Conservation (phyloP, 139 green algal genomes). For the Chlorella sp. region DNA sequence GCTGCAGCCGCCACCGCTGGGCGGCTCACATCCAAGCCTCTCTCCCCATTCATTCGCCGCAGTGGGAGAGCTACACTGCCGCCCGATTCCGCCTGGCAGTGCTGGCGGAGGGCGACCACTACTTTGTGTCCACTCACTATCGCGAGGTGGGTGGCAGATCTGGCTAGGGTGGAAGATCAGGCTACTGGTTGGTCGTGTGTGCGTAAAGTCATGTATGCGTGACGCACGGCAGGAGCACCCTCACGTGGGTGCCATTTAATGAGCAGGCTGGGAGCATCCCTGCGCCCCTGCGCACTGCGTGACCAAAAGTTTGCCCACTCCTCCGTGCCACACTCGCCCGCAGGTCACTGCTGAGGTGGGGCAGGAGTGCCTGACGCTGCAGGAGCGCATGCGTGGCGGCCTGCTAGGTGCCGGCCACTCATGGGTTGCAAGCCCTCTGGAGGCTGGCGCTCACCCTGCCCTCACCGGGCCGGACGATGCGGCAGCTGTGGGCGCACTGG, state of each 20-base stretch:
- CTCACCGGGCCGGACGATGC: too few relatives aligned
- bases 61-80: constrained; percentile 43
- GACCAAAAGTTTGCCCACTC: too few relatives aligned
- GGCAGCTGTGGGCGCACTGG: too few relatives aligned
- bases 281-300: too few relatives aligned
- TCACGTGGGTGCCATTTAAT: too few relatives aligned
- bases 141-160: constrained; percentile 9
- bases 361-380: background rate
- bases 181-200: background rate
- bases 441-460: too few relatives aligned
- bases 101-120: constrained; percentile 47
- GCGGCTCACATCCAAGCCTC: background rate
- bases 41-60: constrained; percentile 28
- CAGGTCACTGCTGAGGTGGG: constrained; percentile 20
- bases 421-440: background rate
- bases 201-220: background rate
- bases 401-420: constrained; percentile 3
- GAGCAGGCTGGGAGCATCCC: background rate
- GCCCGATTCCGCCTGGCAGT: constrained; percentile 28
- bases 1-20: too few relatives aligned
- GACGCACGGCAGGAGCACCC: too few relatives aligned
- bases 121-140: constrained; percentile 54
- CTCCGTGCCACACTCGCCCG: background rate
- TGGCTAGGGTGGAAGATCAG: background rate
- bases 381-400: constrained; percentile 9